Conservation (phyloP, 495 filamentous ascomycete genomes). For the Aspergillus diversus region DNA sequence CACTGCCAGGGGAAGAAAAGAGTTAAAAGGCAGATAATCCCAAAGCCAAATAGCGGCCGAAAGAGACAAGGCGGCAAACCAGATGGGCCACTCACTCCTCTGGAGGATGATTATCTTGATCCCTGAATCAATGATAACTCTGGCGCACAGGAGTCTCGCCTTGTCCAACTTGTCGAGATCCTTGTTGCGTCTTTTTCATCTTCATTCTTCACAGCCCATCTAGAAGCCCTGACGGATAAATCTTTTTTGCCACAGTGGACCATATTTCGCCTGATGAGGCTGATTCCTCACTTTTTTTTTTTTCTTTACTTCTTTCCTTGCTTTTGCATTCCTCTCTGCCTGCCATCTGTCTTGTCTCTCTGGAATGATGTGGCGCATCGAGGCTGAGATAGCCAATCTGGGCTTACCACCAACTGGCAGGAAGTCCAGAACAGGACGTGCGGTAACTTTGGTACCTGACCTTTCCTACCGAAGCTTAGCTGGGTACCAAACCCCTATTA, state of each 20-base stretch:
- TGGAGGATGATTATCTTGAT: slow-evolving; percentile 7
- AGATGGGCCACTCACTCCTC: slow-evolving; percentile 15
- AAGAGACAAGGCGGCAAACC: slow-evolving; percentile 31
- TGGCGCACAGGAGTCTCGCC: slow-evolving; percentile 10
- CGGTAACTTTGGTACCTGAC: neutral
- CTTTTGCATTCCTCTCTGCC: neutral
- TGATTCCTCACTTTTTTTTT: slow-evolving; percentile 10
- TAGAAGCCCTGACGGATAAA: neutral
- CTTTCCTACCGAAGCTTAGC: neutral
- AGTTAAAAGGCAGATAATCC: neutral
- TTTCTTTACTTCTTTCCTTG: neutral
- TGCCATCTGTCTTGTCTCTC: neutral
- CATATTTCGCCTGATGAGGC: slow-evolving; percentile 19
- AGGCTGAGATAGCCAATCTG: slow-evolving; percentile 9
- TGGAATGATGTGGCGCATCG: slow-evolving; percentile 18
- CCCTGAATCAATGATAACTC: slow-evolving; percentile 6
- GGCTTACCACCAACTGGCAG: neutral
- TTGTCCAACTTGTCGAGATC: slow-evolving; percentile 8
- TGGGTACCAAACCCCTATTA: slow-evolving; percentile 3
- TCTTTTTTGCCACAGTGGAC: slow-evolving; percentile 13
- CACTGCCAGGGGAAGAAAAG: slow-evolving; percentile 23
- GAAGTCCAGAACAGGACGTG: neutral
- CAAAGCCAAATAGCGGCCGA: slow-evolving; percentile 7
- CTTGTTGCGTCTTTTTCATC: slow-evolving; percentile 1
- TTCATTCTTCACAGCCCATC: neutral